Evolutionary conservation across 108 stramenopile species (phyloP), one percentile per base, ranked within the genome.

Genomic region (Pseudonitzschia multistriata): DNA sequence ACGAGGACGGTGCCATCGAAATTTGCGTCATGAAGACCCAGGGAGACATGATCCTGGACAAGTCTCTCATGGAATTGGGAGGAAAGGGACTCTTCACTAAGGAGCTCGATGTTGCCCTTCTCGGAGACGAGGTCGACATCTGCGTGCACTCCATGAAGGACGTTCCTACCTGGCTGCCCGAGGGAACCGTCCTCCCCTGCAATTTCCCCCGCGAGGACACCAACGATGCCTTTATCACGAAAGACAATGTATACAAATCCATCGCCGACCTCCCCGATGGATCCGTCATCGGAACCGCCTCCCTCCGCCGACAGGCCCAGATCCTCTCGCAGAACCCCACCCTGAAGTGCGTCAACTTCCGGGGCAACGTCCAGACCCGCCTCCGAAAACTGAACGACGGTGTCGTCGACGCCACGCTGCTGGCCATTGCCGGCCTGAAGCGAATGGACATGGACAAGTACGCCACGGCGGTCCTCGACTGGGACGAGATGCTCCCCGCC

Each of bases 101-200:
- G 85, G 99, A 99, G 85, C 92, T 99, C 35, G 99, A 99, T 74
- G 90, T 89, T 19, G 96, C 96, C 36, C 83, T 99, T 40, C 87
- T 99, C 40, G 93, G 88, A 49, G 76, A 98, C 60, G 96, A 98
- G 83, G 97, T 98, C 24, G 99, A 99, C 80, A 98, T 99, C 60
- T 99, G 97, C 74, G 99, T 99, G 37, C 99, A 99, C 77, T 99
- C 98, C 36, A 98, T 99, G 97, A 99, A 99, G 88, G 99, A 99
- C 83, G 98, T 99, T 50, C 99, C 99, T 10, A 99, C 99, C 22
- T 98, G 97, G 97, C 81, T 99, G 60, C 96, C 96, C 10, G 96
- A 96, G 2, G 96, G 95, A 28, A 98, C 98, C 25, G 85, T 99
- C 31, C 83, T 99, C 24, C 97, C 99, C 19, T 98, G 98, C 88